Base-by-base conservation (phyloP, 345 rosid species). In the Eucalyptus regnans region DNA sequence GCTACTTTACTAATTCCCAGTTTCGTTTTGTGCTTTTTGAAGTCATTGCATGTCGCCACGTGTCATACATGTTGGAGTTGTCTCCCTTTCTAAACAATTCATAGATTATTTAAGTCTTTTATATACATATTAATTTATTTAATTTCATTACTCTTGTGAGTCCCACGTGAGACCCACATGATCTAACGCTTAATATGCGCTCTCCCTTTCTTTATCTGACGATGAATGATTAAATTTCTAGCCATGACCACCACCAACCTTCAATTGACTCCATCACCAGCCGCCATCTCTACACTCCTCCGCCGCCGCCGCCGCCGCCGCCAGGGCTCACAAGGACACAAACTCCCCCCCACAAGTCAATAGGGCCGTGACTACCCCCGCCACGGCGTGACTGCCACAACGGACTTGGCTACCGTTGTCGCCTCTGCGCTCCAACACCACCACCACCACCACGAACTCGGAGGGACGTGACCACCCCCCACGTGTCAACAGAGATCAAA, bases 121-220 rank as follows among this genome's bases (percentile, higher is more conserved):
- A 0, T 3, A 20, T 41, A 5, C 1, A 20, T 41, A 11, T 37
- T 1, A 20, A 2, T 20, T 0, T 7, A 6, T 11, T 76, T 41
- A 0, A 76, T 20, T 41, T 41, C 1, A 10, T 76, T 76, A 76
- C 12, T 20, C 4, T 8, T 37, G 9, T 76, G 48, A 71, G 14
- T 5, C 29, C 1, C 15, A 37, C 48, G 3, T 76, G 48, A 76
- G 84, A 41, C 8, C 27, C 48, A 20, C 9, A 10, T 76, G 48
- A 76, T 76, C 48, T 41, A 41, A 76, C 12, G 2, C 1, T 41
- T 41, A 5, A 76, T 3, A 76, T 41, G 1, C 1, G 0, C 5
- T 9, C 3, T 20, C 2, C 3, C 12, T 8, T 1, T 33, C 12
- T 71, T 3, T 18, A 52, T 52, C 3, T 71, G 1, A 71, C 0